phyloP scores from a whole-genome alignment of 768 basidiomycete genomes.

The Terana coerulea region DNA sequence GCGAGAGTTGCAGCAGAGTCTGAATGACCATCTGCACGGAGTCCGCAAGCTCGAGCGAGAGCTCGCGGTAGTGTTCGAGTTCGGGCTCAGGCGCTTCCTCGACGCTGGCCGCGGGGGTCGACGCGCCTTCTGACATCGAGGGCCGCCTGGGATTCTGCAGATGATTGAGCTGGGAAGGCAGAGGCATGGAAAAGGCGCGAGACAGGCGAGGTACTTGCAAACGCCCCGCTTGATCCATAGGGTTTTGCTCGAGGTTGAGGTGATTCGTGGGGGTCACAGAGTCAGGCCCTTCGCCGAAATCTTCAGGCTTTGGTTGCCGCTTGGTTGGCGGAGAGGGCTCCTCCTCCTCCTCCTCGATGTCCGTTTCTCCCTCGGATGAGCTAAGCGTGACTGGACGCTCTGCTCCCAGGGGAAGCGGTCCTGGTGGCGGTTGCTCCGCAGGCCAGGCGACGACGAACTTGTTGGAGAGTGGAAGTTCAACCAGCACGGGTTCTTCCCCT shows the following conservation, averaged over 20 bases:
- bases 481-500: conserved; percentile 41
- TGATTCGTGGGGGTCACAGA: conserved; percentile 29
- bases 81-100: conserved; percentile 25
- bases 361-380: conserved; percentile 51
- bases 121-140: conserved; percentile 11
- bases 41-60: conserved; percentile 88
- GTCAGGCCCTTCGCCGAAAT: conserved; percentile 25
- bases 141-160: conserved; percentile 64
- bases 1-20: conserved; percentile 86
- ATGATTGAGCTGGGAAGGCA: conserved; percentile 74
- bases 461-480: conserved; percentile 44
- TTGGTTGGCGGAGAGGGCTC: conserved; percentile 22
- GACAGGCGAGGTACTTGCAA: conserved; percentile 52
- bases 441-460: conserved; percentile 63
- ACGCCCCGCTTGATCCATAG: conserved; percentile 27
- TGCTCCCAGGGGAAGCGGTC: conserved; percentile 32
- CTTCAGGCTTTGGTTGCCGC: conserved; percentile 15
- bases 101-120: conserved; percentile 18
- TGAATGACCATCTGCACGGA: conserved; percentile 88
- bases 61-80: conserved; percentile 49
- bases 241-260: conserved; percentile 28
- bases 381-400: conserved; percentile 40
- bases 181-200: conserved; percentile 75
- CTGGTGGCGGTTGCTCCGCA: conserved; percentile 38
- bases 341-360: conserved; percentile 46